These are phyloP conservation scores for Alternaria sp. DNA, from an alignment of 2,329 filamentous ascomycete species.

Conservation along the genomic window DNA sequence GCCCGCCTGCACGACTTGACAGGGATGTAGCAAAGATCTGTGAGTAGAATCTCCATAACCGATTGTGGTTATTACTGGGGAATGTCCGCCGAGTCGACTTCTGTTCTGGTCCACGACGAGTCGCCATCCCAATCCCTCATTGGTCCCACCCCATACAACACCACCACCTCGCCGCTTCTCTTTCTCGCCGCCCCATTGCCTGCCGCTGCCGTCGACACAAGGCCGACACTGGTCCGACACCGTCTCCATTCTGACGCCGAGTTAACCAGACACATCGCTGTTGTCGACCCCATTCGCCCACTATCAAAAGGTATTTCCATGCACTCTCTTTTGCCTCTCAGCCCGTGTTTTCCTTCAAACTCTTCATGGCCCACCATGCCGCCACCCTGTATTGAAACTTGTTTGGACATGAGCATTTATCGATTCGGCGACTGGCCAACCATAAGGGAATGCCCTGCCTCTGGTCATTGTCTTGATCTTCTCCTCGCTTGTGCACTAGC, in stretches of 20 bases:
- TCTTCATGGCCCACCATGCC: not conserved
- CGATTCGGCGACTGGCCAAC: slow-evolving; percentile 15
- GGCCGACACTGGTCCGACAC: slow-evolving; percentile 12
- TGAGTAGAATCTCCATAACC: slow-evolving; percentile 40
- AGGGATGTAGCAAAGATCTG: slow-evolving; percentile 45
- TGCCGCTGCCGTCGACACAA: slow-evolving; percentile 15
- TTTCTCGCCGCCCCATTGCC: slow-evolving; percentile 22
- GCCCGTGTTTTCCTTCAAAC: slow-evolving; percentile 1
- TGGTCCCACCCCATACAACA: slow-evolving; percentile 31
- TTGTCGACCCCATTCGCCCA: not conserved
- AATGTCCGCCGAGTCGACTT: slow-evolving; percentile 43
- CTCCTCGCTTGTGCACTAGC: slow-evolving; percentile 34
- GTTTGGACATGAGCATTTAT: slow-evolving; percentile 22
- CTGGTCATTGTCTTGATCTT: slow-evolving; percentile 20
- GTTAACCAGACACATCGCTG: not conserved
- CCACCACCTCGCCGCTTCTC: slow-evolving; percentile 23
- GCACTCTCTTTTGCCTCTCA: slow-evolving; percentile 14
- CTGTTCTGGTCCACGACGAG: slow-evolving; percentile 38
- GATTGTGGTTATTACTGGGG: slow-evolving; percentile 50
- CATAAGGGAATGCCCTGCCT: slow-evolving; percentile 6
- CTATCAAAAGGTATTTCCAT: slow-evolving; percentile 36
- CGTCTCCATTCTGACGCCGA: not conserved
- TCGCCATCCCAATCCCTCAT: slow-evolving; percentile 39
- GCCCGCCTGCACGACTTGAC: slow-evolving; percentile 46
- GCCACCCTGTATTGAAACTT: not conserved